Evolutionary conservation across 2,329 filamentous ascomycete genomes (phyloP), one percentile per base, ranked within the genome.

Genomic region (Xenoacremonium recifei): DNA sequence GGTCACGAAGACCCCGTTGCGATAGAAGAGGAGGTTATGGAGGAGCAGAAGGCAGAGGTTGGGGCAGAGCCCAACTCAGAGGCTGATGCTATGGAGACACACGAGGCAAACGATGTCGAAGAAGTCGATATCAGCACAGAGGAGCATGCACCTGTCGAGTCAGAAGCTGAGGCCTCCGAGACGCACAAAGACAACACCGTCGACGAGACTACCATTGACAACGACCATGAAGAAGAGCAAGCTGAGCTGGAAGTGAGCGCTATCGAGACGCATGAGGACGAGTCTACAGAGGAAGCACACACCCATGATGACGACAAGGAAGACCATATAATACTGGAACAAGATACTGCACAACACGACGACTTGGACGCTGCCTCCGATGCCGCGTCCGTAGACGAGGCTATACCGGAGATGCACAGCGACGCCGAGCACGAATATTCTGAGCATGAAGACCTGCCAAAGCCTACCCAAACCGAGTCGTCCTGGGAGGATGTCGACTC

Each of bases 1-100:
- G 45, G 49, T 40, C 43, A 33, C 35, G 41, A 54, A 50, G 45
- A 56, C 37, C 48, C 48, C 25, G 40, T 39, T 12, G 38, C 41
- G 25, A 39, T 33, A 33, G 37, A 49, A 16, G 1, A 35, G 33
- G 18, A 17, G 17, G 19, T 39, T 5, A 45, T 45, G 42, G 45
- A 45, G 13, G 31, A 36, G 4, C 18, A 30, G 11, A 49, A 48
- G 21, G 35, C 52, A 37, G 33, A 45, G 27, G 42, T 27, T 29
- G 45, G 45, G 33, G 44, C 37, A 40, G 30, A 45, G 29, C 34
- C 40, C 16, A 34, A 51, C 21, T 23, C 44, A 23, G 38, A 55
- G 21, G 38, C 30, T 17, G 33, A 42, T 5, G 13, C 12, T n/a
- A n/a, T n/a, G n/a, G n/a, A n/a, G n/a, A n/a, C n/a, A n/a, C n/a